phyloP scores from a whole-genome alignment of 441 rosid genomes.

The Croton setiger region DNA sequence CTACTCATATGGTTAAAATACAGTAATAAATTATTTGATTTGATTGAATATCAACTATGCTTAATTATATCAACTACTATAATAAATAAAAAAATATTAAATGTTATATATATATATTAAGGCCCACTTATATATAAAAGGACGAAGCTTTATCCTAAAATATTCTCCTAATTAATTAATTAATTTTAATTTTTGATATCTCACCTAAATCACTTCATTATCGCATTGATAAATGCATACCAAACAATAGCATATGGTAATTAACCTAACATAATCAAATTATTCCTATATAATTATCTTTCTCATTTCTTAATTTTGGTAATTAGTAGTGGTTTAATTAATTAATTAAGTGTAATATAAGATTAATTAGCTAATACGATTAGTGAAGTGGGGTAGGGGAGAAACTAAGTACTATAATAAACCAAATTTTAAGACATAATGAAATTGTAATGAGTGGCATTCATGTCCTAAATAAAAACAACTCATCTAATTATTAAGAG shows the following conservation, averaged over 20 bases:
- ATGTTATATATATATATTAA: no score
- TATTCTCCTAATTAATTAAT: background rate
- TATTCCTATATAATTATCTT: background rate
- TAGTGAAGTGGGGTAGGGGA: conserved; percentile 1
- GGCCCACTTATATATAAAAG: no score
- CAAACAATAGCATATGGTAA: conserved; percentile 11
- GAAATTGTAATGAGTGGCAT: conserved; percentile 16
- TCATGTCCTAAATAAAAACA: conserved; percentile 14
- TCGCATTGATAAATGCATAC: background rate
- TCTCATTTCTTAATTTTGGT: background rate
- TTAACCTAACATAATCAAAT: background rate
- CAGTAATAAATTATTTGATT: no score
- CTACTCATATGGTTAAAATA: no score
- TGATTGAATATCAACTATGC: no score
- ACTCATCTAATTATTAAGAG: conserved; percentile 20
- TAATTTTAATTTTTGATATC: background rate
- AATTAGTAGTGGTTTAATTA: background rate
- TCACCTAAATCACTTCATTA: background rate
- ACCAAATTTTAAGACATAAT: conserved; percentile 10
- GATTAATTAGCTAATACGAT: background rate
- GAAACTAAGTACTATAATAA: background rate
- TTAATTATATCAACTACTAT: no score
- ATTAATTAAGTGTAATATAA: no score
- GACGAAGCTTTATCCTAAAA: no score
- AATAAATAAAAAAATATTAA: no score